These are phyloP conservation scores for Mucor irregularis DNA, from an alignment of 371 early-diverging fungal species.

Conservation along the genomic window DNA sequence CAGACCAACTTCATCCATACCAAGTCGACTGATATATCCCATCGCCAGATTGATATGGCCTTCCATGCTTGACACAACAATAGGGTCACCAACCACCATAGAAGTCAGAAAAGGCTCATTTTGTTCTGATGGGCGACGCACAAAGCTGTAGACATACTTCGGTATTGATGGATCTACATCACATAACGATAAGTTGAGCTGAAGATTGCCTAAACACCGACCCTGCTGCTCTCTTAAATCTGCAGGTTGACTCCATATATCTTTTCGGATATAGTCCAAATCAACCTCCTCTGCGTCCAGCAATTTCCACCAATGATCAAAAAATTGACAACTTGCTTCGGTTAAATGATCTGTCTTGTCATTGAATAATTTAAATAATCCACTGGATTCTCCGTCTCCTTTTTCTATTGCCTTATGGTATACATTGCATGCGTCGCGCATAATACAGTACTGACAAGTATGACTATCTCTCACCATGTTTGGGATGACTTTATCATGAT, in stretches of 20 bases:
- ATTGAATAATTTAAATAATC: constrained; percentile 62
- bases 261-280: constrained; percentile 61
- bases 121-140: not conserved
- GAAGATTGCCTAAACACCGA: constrained; percentile 31
- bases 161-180: not conserved
- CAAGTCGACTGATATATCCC: constrained; percentile 69
- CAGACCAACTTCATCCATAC: constrained; percentile 51
- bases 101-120: constrained; percentile 44
- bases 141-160: constrained; percentile 23
- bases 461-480: constrained; percentile 66
- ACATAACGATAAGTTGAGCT: constrained; percentile 5
- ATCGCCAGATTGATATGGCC: constrained; percentile 77
- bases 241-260: constrained; percentile 78
- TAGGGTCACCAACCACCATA: constrained; percentile 75
- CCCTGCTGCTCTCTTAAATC: constrained; percentile 38
- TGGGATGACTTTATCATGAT: constrained; percentile 57
- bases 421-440: constrained; percentile 64
- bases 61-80: constrained; percentile 79
- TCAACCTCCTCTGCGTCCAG: constrained; percentile 83
- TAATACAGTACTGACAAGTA: constrained; percentile 72
- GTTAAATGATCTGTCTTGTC: constrained; percentile 64
- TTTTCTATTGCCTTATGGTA: constrained; percentile 76
- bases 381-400: constrained; percentile 59
- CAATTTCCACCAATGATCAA: constrained; percentile 78
- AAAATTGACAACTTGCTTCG: constrained; percentile 61